Evolutionary conservation across 306 rosid genomes (phyloP).

Genomic region (Ormosia emarginata): DNA sequence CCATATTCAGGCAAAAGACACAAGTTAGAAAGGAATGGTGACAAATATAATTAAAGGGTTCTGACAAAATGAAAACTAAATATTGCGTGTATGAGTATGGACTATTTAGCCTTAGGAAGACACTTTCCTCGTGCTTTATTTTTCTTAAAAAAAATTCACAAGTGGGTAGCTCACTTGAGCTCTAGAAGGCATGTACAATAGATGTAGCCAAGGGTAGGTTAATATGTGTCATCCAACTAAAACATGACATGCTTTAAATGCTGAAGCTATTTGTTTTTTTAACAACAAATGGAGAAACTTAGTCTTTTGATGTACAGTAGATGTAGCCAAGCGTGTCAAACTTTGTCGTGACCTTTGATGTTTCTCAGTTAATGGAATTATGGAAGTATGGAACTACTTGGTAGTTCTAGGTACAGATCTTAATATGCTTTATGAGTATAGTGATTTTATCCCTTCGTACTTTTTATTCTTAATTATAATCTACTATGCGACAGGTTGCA

Average conservation of each 20-base stretch:
- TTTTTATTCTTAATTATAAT: neutral
- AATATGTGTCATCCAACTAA: neutral
- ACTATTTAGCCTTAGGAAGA: neutral
- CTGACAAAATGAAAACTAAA: neutral
- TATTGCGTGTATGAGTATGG: neutral
- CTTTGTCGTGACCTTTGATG: neutral
- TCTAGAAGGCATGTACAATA: neutral
- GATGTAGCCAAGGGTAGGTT: neutral
- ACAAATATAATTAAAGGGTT: neutral
- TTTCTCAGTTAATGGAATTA: neutral
- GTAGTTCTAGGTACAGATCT: neutral
- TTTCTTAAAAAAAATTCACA: neutral
- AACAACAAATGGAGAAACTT: neutral
- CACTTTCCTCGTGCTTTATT: neutral
- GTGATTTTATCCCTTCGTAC: neutral
- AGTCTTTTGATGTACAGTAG: conserved; percentile 7
- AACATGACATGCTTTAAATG: neutral
- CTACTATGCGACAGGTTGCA: conserved; percentile 49
- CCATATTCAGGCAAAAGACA: neutral
- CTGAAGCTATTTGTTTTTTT: neutral
- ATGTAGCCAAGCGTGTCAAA: neutral
- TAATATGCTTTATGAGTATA: neutral
- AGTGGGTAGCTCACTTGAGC: neutral
- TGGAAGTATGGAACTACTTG: conserved; percentile 10
- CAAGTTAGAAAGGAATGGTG: neutral